Conservation (phyloP, 495 filamentous ascomycete genomes). For the Xylaria bambusicola region DNA sequence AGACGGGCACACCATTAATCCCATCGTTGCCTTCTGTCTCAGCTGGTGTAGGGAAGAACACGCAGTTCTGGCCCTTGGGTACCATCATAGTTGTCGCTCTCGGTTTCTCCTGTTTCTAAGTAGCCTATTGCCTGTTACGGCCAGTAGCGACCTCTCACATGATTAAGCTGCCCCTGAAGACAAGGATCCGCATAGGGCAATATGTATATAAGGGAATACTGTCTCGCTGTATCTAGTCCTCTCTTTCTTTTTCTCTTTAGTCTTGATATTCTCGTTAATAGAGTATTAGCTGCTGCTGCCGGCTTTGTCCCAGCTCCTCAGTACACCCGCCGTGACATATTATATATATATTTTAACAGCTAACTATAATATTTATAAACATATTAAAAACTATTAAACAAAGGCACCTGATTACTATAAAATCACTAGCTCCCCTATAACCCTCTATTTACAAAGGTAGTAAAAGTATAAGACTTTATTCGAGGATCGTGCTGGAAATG, state of each 20-base stretch:
- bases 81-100: too few species aligned
- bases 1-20: too few species aligned
- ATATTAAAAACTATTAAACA: not conserved
- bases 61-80: too few species aligned
- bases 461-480: not conserved
- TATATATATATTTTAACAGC: not conserved
- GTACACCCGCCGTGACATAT: not conserved
- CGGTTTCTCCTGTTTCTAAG: too few species aligned
- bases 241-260: not conserved
- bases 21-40: too few species aligned
- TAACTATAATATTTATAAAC: not conserved
- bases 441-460: conserved; percentile 3
- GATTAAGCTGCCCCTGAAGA: not conserved
- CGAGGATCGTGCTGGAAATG: not conserved
- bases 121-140: too few species aligned
- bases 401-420: not conserved
- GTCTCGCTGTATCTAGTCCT: not conserved
- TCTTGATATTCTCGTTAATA: not conserved
- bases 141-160: not conserved
- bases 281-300: not conserved
- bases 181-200: not conserved
- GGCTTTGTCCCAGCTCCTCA: too few species aligned
- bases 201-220: not conserved
- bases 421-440: conserved; percentile 2
- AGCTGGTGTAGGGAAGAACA: too few species aligned